These are phyloP conservation scores for Arthrobotrys sphaeroides DNA, from an alignment of 2,329 filamentous ascomycete genomes.

Conservation along the genomic window DNA sequence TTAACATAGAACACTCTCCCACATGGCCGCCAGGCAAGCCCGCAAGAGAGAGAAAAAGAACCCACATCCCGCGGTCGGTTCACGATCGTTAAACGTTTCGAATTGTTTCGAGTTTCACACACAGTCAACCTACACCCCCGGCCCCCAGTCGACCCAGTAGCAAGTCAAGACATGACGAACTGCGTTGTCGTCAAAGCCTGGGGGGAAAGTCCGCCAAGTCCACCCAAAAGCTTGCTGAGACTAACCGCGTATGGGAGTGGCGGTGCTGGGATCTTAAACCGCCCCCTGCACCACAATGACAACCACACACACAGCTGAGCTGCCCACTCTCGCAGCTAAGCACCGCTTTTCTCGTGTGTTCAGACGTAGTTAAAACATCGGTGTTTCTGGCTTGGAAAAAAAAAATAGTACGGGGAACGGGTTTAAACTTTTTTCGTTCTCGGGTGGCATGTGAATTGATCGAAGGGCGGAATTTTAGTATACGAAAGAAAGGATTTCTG, in stretches of 20 bases:
- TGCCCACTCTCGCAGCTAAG: slow-evolving; percentile 3
- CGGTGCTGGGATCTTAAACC: slow-evolving; percentile 18
- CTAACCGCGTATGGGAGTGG: slow-evolving; percentile 14
- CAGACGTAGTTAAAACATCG: slow-evolving; percentile 38
- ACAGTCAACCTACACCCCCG: not conserved
- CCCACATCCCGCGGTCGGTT: not conserved
- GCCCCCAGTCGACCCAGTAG: slow-evolving; percentile 21
- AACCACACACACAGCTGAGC: not conserved
- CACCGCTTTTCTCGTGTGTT: slow-evolving; percentile 24
- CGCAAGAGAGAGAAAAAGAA: not conserved
- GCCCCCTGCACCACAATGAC: no score
- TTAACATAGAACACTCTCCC: slow-evolving; percentile 11
- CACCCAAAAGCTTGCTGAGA: slow-evolving; percentile 13
- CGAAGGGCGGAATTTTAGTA: no score
- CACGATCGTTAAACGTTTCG: slow-evolving; percentile 45
- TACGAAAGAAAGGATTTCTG: no score
- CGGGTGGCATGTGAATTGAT: no score
- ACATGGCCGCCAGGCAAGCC: not conserved
- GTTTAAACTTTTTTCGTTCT: no score
- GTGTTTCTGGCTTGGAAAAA: slow-evolving; percentile 10
- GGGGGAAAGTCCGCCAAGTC: no score
- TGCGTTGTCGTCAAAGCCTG: no score
- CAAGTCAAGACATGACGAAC: not conserved
- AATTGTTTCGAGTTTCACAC: slow-evolving; percentile 49
- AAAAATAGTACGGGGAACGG: not conserved